These are phyloP conservation scores for Canavalia gladiata DNA, from an alignment of 306 rosid genomes.

Conservation along the genomic window DNA sequence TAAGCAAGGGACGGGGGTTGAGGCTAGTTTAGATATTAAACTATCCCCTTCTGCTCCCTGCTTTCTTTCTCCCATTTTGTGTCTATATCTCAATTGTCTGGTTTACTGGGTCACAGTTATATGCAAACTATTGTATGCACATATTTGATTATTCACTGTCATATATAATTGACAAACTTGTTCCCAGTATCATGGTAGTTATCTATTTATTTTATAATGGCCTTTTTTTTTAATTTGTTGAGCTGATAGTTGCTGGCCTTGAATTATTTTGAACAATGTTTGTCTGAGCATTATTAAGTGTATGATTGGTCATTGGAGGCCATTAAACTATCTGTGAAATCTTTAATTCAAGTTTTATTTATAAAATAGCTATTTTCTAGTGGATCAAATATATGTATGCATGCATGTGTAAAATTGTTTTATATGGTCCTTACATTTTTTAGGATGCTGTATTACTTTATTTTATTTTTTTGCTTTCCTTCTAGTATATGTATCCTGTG, in stretches of 20 bases:
- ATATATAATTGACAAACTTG: not conserved
- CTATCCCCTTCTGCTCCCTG: not conserved
- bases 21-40: not conserved
- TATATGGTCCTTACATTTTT: conserved; percentile 1
- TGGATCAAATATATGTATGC: not conserved
- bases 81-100: not conserved
- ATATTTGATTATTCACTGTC: not conserved
- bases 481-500: not conserved
- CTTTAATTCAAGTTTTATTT: not conserved
- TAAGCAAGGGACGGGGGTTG: not conserved
- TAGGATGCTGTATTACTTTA: not conserved
- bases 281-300: conserved; percentile 17
- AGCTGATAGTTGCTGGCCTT: conserved; percentile 9
- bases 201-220: not conserved
- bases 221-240: not conserved
- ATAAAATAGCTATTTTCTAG: not conserved
- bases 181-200: not conserved
- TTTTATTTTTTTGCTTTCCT: not conserved
- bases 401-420: not conserved
- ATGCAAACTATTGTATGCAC: not conserved
- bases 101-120: not conserved
- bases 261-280: not conserved
- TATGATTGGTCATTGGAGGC: conserved; percentile 18
- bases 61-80: not conserved
- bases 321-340: not conserved